Conservation (phyloP, 768 basidiomycete genomes). For the Leccinellum rugosiceps region DNA sequence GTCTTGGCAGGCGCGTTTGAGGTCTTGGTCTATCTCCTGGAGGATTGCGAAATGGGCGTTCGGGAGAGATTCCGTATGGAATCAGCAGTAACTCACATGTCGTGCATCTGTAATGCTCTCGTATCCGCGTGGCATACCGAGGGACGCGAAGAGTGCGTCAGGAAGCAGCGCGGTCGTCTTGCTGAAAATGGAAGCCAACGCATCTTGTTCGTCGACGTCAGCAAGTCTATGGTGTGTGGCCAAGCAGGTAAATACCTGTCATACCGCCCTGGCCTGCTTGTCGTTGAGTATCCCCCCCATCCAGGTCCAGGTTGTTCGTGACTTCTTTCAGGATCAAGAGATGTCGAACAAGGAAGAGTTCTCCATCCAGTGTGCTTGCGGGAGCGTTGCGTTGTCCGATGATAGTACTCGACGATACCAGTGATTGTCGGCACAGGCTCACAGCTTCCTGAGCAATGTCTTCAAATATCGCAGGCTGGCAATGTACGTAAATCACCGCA, state of each 20-base stretch:
- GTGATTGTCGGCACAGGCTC: conserved; percentile 74
- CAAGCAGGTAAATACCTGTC: conserved; percentile 43
- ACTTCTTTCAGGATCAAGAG: conserved; percentile 91
- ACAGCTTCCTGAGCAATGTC: conserved; percentile 96
- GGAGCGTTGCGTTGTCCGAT: conserved; percentile 51
- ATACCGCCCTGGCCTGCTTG: conserved; percentile 49
- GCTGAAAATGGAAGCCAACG: conserved; percentile 31
- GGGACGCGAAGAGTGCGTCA: conserved; percentile 64
- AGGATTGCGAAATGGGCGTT: neutral
- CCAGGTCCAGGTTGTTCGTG: conserved; percentile 68
- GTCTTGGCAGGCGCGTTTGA: conserved; percentile 82
- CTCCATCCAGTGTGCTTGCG: conserved; percentile 57
- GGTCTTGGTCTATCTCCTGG: conserved; percentile 83
- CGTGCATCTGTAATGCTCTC: conserved; percentile 70
- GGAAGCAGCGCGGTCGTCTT: conserved; percentile 47
- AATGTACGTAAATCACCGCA: neutral
- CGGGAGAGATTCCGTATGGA: neutral
- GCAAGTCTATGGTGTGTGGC: neutral
- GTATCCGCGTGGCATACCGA: conserved; percentile 59
- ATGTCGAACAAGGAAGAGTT: conserved; percentile 88
- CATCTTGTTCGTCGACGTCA: conserved; percentile 24
- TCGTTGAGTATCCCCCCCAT: conserved; percentile 43
- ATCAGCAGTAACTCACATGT: conserved; percentile 45
- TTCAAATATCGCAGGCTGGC: conserved; percentile 89
- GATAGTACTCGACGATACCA: conserved; percentile 67